Evolutionary conservation across 768 basidiomycete species (phyloP), one percentile per base, ranked within the genome.

Genomic region (Amanita brunnescens): DNA sequence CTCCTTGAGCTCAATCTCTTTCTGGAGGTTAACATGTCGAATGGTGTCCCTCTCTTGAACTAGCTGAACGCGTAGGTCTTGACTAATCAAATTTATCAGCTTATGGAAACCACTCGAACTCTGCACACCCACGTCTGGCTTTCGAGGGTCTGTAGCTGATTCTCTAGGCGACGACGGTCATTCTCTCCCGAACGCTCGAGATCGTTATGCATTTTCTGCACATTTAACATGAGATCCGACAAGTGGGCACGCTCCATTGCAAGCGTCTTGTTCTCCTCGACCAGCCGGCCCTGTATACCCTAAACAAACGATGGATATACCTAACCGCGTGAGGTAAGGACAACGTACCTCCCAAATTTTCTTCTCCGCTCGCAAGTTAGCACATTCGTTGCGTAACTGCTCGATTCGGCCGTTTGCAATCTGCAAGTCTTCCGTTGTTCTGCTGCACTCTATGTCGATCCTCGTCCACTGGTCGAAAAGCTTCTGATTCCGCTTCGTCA

Each of bases 311-410:
- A n/a, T 35, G 6, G 47, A 23, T n/a, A 52, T 14, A 8, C 39
- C 3, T 3, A 32, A 6, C 5, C 20, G 54, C 21, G 34, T 18
- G 10, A 23, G 18, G 21, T 3, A 30, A 33, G n/a, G 30, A 24
- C 30, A 1, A 61, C 77, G 29, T 47, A 89, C 91, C 83, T 91
- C 89, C 86, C 87, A 91, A 32, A 94, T 88, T 61, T 81, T 85
- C 72, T 91, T 94, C 76, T 98, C 95, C 0, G 92, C 93, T 38
- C 87, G 81, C 14, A 96, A 76, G 63, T 90, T 94, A 2, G 89
- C 87, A 56, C 75, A 79, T 59, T 97, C 94, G 57, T 87, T 90
- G 8, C 90, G 81, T 34, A 92, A 70, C 52, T 87, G 83, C 55
- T 94, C 91, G 13, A 85, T 68, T 20, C 76, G 75, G 21, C 77